These are phyloP conservation scores for Ganoderma lingzhi DNA, from an alignment of 1,284 basidiomycete genomes.

Conservation along the genomic window DNA sequence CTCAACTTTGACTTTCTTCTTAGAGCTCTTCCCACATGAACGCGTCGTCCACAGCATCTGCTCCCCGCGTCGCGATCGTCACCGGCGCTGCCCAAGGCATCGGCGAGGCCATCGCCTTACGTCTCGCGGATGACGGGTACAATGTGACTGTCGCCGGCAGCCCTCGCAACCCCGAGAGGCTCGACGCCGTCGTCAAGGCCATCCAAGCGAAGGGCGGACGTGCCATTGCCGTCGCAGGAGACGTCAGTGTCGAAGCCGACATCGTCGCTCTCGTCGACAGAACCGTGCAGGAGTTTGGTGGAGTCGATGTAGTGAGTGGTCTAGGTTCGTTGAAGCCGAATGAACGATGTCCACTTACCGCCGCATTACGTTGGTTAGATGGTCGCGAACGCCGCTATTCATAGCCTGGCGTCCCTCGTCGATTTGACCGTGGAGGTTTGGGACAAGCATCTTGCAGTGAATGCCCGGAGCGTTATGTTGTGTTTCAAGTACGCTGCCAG, in stretches of 20 bases:
- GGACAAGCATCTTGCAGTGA: conserved; percentile 35
- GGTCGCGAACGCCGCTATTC: conserved; percentile 42
- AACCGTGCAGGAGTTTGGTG: conserved; percentile 37
- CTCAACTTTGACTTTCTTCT: neutral
- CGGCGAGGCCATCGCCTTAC: conserved; percentile 49
- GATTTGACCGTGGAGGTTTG: conserved; percentile 31
- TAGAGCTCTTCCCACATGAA: neutral
- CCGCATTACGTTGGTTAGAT: conserved; percentile 25
- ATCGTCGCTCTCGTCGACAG: conserved; percentile 46
- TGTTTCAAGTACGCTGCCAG: conserved; percentile 42
- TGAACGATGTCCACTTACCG: neutral
- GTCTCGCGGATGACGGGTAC: conserved; percentile 52
- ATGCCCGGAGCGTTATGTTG: conserved; percentile 38
- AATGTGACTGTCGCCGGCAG: conserved; percentile 50
- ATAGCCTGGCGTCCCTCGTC: conserved; percentile 28
- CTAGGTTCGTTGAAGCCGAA: neutral
- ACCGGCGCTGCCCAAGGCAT: conserved; percentile 52
- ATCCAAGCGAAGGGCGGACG: conserved; percentile 42
- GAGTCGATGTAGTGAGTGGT: conserved; percentile 36
- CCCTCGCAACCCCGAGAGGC: conserved; percentile 33
- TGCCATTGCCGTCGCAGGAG: conserved; percentile 31
- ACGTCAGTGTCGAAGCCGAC: conserved; percentile 47
- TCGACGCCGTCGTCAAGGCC: conserved; percentile 42
- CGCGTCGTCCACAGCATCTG: neutral
- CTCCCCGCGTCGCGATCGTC: conserved; percentile 42